Base-by-base conservation (phyloP, 352 stramenopile genomes). In the Pythium biforme region DNA sequence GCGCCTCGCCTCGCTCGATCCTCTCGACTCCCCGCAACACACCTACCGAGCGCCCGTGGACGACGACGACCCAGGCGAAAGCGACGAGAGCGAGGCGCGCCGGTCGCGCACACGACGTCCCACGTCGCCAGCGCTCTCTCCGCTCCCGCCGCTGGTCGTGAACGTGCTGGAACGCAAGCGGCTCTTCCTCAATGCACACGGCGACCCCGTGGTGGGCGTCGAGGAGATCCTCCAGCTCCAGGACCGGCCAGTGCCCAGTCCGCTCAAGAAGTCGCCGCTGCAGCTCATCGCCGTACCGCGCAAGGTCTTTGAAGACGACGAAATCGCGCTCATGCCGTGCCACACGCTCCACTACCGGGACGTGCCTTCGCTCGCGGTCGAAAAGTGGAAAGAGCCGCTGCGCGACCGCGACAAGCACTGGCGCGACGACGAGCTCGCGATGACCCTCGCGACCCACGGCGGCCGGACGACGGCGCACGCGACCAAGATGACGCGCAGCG, bases 261-360 rank as follows among this genome's bases (percentile, higher is more conserved):
- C 29, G 9, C 41, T 54, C 5, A 59, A 53, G 14, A 19, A 62
- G 19, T 81, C 81, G 34, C 66, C 71, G 4, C 63, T 89, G 1
- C 73, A 82, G 23, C 71, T 91, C 20, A 45, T 72, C n/a, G 37
- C 58, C 22, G 56, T 86, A 6, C 77, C 81, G 1, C 78, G 77
- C 23, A 88, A 86, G 47, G 85, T 78, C 40, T 47, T 74, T 22
- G 29, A 41, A 10, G 51, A 69, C 1, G 81, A 91, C 52, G 81
- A 91, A 59, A 47, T 88, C 17, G 77, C 81, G 22, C 73, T 91
- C n/a, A 91, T 91, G 81, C 81, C 81, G 2, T 91, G 81, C 45
- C 75, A 89, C 66, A 79, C 77, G 22, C 53, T 87, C 3, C 66
- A 73, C 23, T 74, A 88, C 25, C 75, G 81, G 5, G 74, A 66